Base-by-base conservation (phyloP, 1,139 yeast species). In the Arxiozyma bovina region DNA sequence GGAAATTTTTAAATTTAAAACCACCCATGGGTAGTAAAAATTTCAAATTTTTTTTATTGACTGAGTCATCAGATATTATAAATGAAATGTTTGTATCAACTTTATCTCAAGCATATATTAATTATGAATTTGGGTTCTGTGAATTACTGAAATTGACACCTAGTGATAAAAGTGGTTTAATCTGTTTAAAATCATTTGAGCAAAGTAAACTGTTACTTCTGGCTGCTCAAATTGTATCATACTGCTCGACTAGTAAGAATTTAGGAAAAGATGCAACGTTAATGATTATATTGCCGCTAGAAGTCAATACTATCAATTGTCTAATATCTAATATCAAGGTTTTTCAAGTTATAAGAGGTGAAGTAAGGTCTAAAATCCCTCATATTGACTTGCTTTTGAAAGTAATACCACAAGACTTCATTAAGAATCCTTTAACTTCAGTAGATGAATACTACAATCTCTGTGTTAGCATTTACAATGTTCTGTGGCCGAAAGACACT, bases 391-490 rank as follows among this genome's bases (percentile, higher is more conserved):
- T 81, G 0, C 79, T 79, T 54, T 72, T 82, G 50, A 83, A 83
- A 59, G 72, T 84, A 2, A 67, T 88, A 4, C 87, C 91, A 1
- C 70, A 80, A 20, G 74, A 77, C 5, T 73, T 76, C 48, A 76
- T 82, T 41, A 77, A 80, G 22, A 72, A 72, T 43, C 69, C 70
- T 1, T 50, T 68, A 34, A 62, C 65, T 6, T 59, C 70, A 1
- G 60, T 67, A 3, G 63, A 63, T 50, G 62, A 63, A 4, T 67
- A 64, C 54, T 61, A 81, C 1, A 76, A 76, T 52, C 60, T 87
- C 7, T 77, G 90, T 2, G 70, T 86, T 65, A 76, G 79, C 40
- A 70, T 89, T 4, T 91, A 88, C 70, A 87, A 87, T 63, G 73
- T 73, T 53, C 71, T 84, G 56, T 82, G 83, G 30, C 63, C 69